Conservation (phyloP, 305 asterid genomes). For the Andrographis paniculata region DNA sequence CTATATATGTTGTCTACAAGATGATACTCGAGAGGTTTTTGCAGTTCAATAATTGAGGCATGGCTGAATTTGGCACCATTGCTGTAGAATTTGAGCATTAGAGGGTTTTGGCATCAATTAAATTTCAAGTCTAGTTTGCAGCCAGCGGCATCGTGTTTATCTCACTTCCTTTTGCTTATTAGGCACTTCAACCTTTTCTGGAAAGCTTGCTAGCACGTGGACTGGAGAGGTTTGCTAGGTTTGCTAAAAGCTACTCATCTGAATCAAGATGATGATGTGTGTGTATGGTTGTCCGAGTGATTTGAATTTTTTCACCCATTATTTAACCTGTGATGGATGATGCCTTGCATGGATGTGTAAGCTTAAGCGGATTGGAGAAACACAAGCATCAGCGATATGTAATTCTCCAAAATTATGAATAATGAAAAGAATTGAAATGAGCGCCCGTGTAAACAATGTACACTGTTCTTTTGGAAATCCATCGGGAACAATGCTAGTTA, state of each 20-base stretch:
- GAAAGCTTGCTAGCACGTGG: slow-evolving; percentile 61
- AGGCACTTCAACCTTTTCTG: slow-evolving; percentile 85
- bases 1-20: not conserved
- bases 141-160: not conserved
- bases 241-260: slow-evolving; percentile 46
- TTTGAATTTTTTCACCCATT: not conserved
- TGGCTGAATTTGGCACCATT: not conserved
- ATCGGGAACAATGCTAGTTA: too few relatives aligned
- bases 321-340: not conserved
- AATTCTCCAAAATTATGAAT: too few relatives aligned
- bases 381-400: too few relatives aligned
- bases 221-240: slow-evolving; percentile 52
- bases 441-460: too few relatives aligned
- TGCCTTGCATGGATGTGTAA: not conserved
- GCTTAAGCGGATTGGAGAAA: too few relatives aligned
- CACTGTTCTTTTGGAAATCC: too few relatives aligned
- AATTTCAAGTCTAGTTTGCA: not conserved
- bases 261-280: slow-evolving; percentile 30
- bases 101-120: not conserved
- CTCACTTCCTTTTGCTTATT: slow-evolving; percentile 10
- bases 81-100: not conserved
- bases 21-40: too few relatives aligned
- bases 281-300: too few relatives aligned
- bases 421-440: too few relatives aligned
- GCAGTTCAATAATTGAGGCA: not conserved